A percentile compares a stretch with the other conserved stretches of the same genome.
phyloP scores from a whole-genome alignment of 139 green algal genomes.

The Desmodesmus armatus region DNA sequence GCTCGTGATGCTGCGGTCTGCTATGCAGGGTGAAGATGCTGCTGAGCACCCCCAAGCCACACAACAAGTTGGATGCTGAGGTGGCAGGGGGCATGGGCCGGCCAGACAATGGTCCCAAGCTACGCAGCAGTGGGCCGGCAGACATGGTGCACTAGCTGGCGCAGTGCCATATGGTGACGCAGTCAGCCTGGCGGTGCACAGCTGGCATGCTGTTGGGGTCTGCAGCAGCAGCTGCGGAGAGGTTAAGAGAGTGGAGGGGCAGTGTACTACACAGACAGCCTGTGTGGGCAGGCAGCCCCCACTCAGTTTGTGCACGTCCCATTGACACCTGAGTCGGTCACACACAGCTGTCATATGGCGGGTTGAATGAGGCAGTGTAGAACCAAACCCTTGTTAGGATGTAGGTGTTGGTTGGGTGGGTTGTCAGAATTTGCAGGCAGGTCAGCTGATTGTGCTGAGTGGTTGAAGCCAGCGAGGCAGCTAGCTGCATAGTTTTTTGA shows the following conservation, averaged over 20 bases:
- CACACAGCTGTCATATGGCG: no score
- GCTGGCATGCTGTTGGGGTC: neutral
- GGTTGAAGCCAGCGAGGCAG: no score
- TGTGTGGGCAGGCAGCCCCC: no score
- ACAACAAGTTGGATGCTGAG: constrained; percentile 88
- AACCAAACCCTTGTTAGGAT: neutral
- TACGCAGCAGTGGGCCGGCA: constrained; percentile 29
- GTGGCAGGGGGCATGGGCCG: constrained; percentile 79
- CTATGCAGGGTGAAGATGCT: constrained; percentile 74
- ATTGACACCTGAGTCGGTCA: no score
- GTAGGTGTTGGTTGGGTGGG: neutral
- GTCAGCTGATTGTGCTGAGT: no score
- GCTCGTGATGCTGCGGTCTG: no score
- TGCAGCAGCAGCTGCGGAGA: neutral
- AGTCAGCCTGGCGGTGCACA: neutral
- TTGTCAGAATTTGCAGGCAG: neutral
- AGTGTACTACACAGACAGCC: no score
- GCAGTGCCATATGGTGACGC: neutral
- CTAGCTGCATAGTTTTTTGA: no score
- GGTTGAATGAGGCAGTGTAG: no score
- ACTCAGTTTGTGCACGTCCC: no score
- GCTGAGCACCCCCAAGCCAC: constrained; percentile 68
- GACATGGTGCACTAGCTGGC: constrained; percentile 26
- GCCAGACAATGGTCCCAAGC: constrained; percentile 77
- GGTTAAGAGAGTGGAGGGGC: neutral